Conservation (phyloP, 768 basidiomycete species). For the Tephrocybe rancida region DNA sequence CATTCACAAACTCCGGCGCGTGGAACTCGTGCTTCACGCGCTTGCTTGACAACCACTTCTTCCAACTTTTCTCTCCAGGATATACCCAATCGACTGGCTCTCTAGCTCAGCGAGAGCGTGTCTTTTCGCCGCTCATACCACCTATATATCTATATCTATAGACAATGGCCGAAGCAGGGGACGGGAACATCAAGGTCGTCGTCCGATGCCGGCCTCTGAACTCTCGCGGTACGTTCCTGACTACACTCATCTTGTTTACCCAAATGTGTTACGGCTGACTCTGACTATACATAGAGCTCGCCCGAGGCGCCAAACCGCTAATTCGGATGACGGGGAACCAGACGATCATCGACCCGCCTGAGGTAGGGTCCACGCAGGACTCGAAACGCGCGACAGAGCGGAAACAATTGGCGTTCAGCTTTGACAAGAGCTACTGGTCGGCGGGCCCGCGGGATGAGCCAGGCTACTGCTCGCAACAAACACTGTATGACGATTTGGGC, state of each 20-base stretch:
- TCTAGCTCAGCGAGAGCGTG: constrained; percentile 7
- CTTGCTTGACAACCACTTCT: constrained; percentile 17
- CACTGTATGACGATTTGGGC: constrained; percentile 91
- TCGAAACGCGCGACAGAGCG: constrained; percentile 86
- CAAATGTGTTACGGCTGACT: neutral
- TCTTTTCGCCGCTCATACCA: constrained; percentile 6
- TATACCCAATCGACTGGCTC: constrained; percentile 12
- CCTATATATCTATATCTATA: constrained; percentile 5
- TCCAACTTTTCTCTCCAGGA: neutral
- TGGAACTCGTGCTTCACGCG: constrained; percentile 6
- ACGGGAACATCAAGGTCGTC: constrained; percentile 91
- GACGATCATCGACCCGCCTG: constrained; percentile 91
- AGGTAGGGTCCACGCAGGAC: constrained; percentile 66
- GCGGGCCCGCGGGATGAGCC: constrained; percentile 90
- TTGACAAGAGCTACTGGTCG: constrained; percentile 98
- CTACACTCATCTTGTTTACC: constrained; percentile 2
- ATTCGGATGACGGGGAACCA: constrained; percentile 95
- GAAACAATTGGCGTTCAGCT: constrained; percentile 88
- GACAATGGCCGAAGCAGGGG: constrained; percentile 70
- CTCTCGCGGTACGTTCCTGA: constrained; percentile 71
- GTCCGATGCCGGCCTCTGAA: constrained; percentile 98
- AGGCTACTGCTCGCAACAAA: constrained; percentile 91
- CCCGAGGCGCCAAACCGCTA: constrained; percentile 90
- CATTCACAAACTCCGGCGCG: constrained; percentile 4
- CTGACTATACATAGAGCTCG: constrained; percentile 63